Percentiles rank a stretch among this genome's conserved stretches.
These are phyloP conservation scores for Yueomyces sinensis DNA, from an alignment of 805 yeast species.

Conservation along the genomic window DNA sequence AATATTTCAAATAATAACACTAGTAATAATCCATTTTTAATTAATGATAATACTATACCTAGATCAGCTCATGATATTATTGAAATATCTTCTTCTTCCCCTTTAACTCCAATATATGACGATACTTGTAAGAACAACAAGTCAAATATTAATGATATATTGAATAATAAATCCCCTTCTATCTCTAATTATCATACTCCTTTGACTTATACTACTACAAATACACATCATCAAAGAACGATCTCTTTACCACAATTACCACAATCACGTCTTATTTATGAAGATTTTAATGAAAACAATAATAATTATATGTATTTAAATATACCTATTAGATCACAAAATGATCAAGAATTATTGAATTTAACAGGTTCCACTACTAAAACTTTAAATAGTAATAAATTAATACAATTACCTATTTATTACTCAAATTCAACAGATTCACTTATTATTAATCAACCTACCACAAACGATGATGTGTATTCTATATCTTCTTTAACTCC, in stretches of 20 bases:
- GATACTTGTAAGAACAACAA: conserved; percentile 21
- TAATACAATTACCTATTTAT: conserved; percentile 12
- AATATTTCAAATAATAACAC: too few relatives aligned
- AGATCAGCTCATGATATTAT: not conserved
- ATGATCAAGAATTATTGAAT: conserved; percentile 20
- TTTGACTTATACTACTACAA: not conserved
- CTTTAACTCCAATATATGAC: not conserved
- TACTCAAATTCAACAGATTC: conserved; percentile 5
- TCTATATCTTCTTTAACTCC: not conserved
- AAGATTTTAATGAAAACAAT: conserved; percentile 1
- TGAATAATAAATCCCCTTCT: too few relatives aligned
- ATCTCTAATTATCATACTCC: conserved; percentile 1
- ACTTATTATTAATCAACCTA: not conserved
- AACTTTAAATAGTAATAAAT: conserved; percentile 21
- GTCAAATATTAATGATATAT: too few relatives aligned
- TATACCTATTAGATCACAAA: conserved; percentile 12
- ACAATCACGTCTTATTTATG: conserved; percentile 31
- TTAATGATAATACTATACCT: not conserved
- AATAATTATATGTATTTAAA: not conserved
- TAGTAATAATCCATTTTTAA: too few relatives aligned
- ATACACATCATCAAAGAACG: conserved; percentile 26
- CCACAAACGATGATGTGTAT: not conserved
- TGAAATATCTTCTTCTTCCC: not conserved
- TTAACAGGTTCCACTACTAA: conserved; percentile 21
- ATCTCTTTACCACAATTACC: conserved; percentile 43